These are phyloP conservation scores for Pascua guehoae DNA, from an alignment of 1,284 basidiomycete genomes.

Conservation along the genomic window DNA sequence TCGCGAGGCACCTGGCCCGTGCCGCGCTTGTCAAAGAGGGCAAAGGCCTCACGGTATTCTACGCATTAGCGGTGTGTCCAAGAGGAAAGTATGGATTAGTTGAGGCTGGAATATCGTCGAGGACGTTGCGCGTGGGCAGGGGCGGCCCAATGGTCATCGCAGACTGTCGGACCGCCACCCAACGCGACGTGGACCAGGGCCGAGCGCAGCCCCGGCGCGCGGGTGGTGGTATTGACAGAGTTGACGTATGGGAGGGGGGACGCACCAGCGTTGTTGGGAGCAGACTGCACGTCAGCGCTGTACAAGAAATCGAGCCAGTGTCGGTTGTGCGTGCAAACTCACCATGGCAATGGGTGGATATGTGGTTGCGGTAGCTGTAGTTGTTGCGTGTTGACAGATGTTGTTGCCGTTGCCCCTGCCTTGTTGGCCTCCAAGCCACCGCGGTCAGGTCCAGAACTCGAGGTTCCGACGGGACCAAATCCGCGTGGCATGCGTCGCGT, in stretches of 20 bases:
- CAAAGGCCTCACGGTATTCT: slow-evolving; percentile 97
- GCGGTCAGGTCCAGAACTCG: too few species aligned
- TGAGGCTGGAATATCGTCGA: too few species aligned
- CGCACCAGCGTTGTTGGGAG: slow-evolving; percentile 23
- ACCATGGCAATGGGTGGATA: slow-evolving; percentile 2
- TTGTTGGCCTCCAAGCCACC: too few species aligned
- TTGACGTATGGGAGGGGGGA: background rate
- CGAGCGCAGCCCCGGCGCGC: too few species aligned
- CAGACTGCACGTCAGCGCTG: slow-evolving; percentile 13
- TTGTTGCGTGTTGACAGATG: background rate
- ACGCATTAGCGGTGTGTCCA: background rate
- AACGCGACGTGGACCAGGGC: too few species aligned
- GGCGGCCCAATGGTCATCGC: too few species aligned
- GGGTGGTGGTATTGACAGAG: too few species aligned
- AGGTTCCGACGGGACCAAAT: too few species aligned
- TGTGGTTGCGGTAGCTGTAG: background rate
- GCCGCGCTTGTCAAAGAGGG: slow-evolving; percentile 95
- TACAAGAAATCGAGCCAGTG: background rate
- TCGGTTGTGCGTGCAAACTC: background rate
- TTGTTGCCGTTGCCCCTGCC: slow-evolving; percentile 6
- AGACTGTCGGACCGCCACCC: too few species aligned
- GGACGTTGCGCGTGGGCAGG: too few species aligned
- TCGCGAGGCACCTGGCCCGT: slow-evolving; percentile 83
- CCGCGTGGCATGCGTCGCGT: too few species aligned
- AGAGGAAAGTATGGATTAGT: too few species aligned